Percentiles rank a stretch among this genome's conserved stretches.
These are phyloP conservation scores for Pythium folliculosum DNA, from an alignment of 352 stramenopile species.

Conservation along the genomic window DNA sequence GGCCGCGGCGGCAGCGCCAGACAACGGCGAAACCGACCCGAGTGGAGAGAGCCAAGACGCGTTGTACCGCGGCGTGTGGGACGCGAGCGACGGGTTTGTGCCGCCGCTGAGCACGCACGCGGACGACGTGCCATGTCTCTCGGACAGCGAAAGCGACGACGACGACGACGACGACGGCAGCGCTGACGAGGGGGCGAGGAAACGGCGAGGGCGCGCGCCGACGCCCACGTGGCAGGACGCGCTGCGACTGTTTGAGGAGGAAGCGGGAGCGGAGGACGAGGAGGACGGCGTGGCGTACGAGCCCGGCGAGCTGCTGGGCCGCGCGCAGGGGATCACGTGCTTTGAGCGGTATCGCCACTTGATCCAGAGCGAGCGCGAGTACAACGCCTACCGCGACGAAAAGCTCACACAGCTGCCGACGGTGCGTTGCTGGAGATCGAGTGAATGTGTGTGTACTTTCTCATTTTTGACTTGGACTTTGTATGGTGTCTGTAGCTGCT, in stretches of 20 bases:
- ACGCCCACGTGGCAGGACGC: slow-evolving; percentile 38
- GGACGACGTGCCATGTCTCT: slow-evolving; percentile 57
- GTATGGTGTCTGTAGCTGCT: slow-evolving; percentile 37
- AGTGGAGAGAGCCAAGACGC: background rate
- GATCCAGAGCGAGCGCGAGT: slow-evolving; percentile 58
- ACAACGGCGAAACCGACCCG: background rate
- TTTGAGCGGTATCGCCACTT: slow-evolving; percentile 65
- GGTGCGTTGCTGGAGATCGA: slow-evolving; percentile 31
- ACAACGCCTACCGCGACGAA: slow-evolving; percentile 55
- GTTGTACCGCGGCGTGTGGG: slow-evolving; percentile 48
- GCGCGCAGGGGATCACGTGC: slow-evolving; percentile 30
- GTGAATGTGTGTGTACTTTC: slow-evolving; percentile 17
- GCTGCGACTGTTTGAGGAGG: slow-evolving; percentile 31
- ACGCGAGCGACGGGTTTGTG: slow-evolving; percentile 34
- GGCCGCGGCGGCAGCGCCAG: background rate
- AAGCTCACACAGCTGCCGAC: slow-evolving; percentile 52
- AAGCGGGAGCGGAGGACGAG: slow-evolving; percentile 5
- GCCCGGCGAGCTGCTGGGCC: slow-evolving; percentile 42
- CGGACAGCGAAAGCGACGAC: slow-evolving; percentile 79
- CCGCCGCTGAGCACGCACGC: slow-evolving; percentile 36
- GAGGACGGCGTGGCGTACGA: slow-evolving; percentile 35
- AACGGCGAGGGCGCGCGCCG: slow-evolving; percentile 2
- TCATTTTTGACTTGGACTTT: slow-evolving; percentile 19
- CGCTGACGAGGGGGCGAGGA: background rate
- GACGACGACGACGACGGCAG: slow-evolving; percentile 27